Evolutionary conservation across 768 basidiomycete genomes (phyloP), one percentile per base, ranked within the genome.

Genomic region (Gyrodon lividus): DNA sequence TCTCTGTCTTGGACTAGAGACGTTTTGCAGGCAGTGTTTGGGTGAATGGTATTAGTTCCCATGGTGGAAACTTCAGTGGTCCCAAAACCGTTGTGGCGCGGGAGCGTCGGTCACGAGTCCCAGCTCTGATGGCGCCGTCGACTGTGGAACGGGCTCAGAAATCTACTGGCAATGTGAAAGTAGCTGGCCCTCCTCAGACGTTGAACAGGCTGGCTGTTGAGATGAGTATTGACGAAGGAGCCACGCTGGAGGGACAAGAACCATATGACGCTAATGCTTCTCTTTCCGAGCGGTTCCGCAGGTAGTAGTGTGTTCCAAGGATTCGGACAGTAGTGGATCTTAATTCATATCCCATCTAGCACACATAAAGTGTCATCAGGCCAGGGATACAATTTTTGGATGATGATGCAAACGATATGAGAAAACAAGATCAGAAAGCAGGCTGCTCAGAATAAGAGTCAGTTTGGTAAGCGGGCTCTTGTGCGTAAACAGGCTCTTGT

Each of bases 1-100:
- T 78, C 63, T 80, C 82, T 22, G 84, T 88, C 42, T 77, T 89
- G 20, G 87, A 89, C 63, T 84, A 89, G 62, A 77, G 77, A 51
- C 77, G 72, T 4, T 74, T 71, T 42, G 64, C 56, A 22, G 80
- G 76, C 6, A 14, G 54, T 3, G 70, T 86, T 17, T 63, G 74
- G 38, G 66, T 83, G 19, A 67, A 83, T 58, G 73, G 73, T 12
- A 14, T 46, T 26, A 40, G 38, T n/a, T 28, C 39, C 28, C 16
- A 35, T 2, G 50, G 45, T 9, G 42, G 50, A 6, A 48, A 49
- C 26, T 46, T 47, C 31, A 33, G 38, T 30, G 38, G 46, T 6
- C 63, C 65, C 3, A 59, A 63, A 6, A 73, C 80, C 5, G 68
- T n/a, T 89, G 10, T 87, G 83, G 81, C 86, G 89, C 59, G 83